These are phyloP conservation scores for Quercus ilex DNA, from an alignment of 306 rosid species.

Conservation along the genomic window DNA sequence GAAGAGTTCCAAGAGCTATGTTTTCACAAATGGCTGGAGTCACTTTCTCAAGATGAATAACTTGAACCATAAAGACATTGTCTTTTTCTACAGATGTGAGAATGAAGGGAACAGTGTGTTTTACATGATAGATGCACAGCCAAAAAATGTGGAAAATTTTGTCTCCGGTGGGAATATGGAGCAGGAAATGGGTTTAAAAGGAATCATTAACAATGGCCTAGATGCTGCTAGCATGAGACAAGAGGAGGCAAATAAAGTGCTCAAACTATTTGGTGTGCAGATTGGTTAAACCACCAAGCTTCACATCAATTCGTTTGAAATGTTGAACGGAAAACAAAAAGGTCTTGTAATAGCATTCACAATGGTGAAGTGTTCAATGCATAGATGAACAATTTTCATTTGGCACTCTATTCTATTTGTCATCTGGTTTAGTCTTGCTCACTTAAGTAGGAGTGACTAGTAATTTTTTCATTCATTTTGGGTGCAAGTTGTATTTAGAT, in stretches of 20 bases:
- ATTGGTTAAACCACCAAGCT: not conserved
- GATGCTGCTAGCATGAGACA: not conserved
- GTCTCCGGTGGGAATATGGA: not conserved
- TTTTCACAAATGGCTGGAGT: constrained; percentile 8
- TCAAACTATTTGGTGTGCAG: constrained; percentile 17
- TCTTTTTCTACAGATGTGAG: not conserved
- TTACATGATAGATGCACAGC: not conserved
- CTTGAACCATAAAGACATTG: constrained; percentile 3
- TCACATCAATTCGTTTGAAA: not conserved
- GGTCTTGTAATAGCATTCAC: not conserved
- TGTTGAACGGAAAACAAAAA: not conserved
- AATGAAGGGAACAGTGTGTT: not conserved
- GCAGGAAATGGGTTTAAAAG: not conserved
- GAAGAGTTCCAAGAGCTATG: not conserved
- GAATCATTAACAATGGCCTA: not conserved
- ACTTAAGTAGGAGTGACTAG: too few relatives aligned
- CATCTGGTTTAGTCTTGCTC: too few relatives aligned
- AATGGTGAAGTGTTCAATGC: too few relatives aligned
- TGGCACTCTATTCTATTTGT: too few relatives aligned
- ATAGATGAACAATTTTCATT: too few relatives aligned
- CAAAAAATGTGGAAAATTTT: not conserved
- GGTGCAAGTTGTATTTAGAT: too few relatives aligned
- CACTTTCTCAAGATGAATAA: constrained; percentile 5
- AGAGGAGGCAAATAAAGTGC: not conserved
- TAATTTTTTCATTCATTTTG: too few relatives aligned